A percentile compares a stretch with the other conserved stretches of the same genome.
Evolutionary conservation across 768 basidiomycete genomes (phyloP).

Genomic region (Russula sp.): DNA sequence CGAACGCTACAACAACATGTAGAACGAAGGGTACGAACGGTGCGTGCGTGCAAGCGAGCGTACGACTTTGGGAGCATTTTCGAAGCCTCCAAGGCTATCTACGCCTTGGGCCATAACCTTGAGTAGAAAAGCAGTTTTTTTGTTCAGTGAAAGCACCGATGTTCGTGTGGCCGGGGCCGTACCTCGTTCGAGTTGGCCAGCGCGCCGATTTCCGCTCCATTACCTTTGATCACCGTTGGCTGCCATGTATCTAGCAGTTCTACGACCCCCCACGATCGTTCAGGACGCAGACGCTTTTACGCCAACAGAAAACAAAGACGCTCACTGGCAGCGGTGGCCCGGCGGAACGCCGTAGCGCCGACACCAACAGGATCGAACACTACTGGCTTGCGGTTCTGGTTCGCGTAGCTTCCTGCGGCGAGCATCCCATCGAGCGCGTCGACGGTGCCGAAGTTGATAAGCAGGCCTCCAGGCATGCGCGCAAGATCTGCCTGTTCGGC

Average conservation of each 20-base stretch:
- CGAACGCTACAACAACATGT: neutral
- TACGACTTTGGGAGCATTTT: slow-evolving; percentile 66
- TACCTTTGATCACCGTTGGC: slow-evolving; percentile 89
- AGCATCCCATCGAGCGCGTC: slow-evolving; percentile 66
- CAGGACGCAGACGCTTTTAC: neutral
- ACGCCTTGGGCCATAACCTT: slow-evolving; percentile 77
- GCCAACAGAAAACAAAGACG: neutral
- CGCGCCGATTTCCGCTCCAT: slow-evolving; percentile 81
- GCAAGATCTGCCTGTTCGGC: slow-evolving; percentile 78
- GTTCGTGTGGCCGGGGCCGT: slow-evolving; percentile 8
- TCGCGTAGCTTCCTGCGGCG: slow-evolving; percentile 61
- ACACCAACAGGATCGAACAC: slow-evolving; percentile 91
- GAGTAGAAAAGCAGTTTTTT: neutral
- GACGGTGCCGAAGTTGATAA: slow-evolving; percentile 86
- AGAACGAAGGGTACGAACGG: slow-evolving; percentile 39
- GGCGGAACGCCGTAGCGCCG: slow-evolving; percentile 72
- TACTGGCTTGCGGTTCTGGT: slow-evolving; percentile 61
- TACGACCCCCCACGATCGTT: slow-evolving; percentile 21
- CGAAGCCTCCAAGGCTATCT: slow-evolving; percentile 80
- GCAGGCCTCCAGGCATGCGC: slow-evolving; percentile 53
- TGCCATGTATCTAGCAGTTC: slow-evolving; percentile 75
- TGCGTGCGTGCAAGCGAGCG: slow-evolving; percentile 62
- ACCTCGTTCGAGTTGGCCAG: slow-evolving; percentile 75
- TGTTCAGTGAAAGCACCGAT: neutral
- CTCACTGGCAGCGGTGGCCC: slow-evolving; percentile 50